Evolutionary conservation across 2,329 filamentous ascomycete genomes (phyloP), one percentile per base, ranked within the genome.

Genomic region (Exophiala sp.): DNA sequence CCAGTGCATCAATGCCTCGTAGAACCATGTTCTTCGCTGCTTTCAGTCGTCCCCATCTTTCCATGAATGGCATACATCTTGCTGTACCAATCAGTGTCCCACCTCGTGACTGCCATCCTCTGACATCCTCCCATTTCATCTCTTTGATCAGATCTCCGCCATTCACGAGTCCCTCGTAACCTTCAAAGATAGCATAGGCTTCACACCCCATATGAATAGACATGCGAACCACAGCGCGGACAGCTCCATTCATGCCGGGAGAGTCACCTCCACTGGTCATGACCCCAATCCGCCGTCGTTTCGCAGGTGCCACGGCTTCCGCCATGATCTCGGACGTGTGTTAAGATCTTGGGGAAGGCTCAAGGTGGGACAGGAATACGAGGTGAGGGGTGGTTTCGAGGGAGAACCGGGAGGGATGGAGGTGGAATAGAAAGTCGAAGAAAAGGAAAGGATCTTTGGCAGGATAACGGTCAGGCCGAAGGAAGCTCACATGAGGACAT

Each of bases 21-120:
- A 90, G 72, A 39, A 99, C 83, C 85, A 99, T 86, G 77, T 99
- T 96, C 79, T 92, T 96, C 55, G 94, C 94, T 1, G 90, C 94
- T 50, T 78, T 81, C 56, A 96, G 74, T 61, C 94, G 87, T 14
- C 94, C 94, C 29, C 86, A 77, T 43, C 94, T 87, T 72, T 96
- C 87, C 74, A 88, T 92, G 75, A 99, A 99, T 52, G 84, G 85
- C 84, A 87, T 89, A 77, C 91, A 96, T 59, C 94, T 83, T 52
- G 94, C 94, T 38, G 94, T 97, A 58, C 94, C 94, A 68, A 99
- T 97, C 59, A 96, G 81, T 12, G 94, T 99, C 60, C 94, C 94
- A 59, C 94, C 94, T 69, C 95, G 91, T 32, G 89, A 92, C 50
- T 96, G 82, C 80, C 88, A 99, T 66, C 94, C 92, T 65, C 94